Base-by-base conservation (phyloP, 805 yeast genomes). In the Candida odintsovae region DNA sequence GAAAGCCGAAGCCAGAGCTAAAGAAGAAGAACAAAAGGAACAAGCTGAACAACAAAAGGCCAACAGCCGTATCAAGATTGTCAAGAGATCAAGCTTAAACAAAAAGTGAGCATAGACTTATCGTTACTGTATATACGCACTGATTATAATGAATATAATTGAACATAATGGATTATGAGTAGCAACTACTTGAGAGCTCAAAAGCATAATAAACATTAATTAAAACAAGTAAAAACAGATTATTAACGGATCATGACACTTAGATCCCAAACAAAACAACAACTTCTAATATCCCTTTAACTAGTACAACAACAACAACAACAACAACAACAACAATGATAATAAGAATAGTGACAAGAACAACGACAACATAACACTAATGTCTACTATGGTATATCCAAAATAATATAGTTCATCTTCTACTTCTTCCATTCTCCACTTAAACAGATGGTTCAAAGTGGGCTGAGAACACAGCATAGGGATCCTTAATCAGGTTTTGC, bases 401-500 rank as follows among this genome's bases (percentile, higher is more conserved):
- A n/a, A n/a, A n/a, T n/a, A n/a, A n/a, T n/a, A n/a, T n/a, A n/a
- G n/a, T n/a, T n/a, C n/a, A n/a, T 25, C 12, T 13, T 25, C 28
- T 25, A 25, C 4, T 13, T 13, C 13, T 13, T n/a, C 11, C 31
- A 4, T 7, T 28, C 31, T 28, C n/a, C n/a, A 13, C 4, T 28
- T 28, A 28, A 13, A 15, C 7, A 3, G 36, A 18, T 33, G 36
- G 36, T 18, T 16, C 36, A 16, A 16, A 33, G 6, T 33, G 36
- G 9, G 9, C 20, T 26, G 21, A 9, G 42, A 68, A 72, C 25
- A 60, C 72, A 22, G 50, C 52, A 4, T 52, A 61, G 18, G 76
- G 77, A 11, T 54, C 50, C 39, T 57, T 67, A 49, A 80, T 79
- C 64, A 78, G 67, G 19, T 68, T 63, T 48, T 75, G 76, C 44